Evolutionary conservation across 352 stramenopile genomes (phyloP), one percentile per base, ranked within the genome.

Genomic region (Hyaloperonospora brassicae): DNA sequence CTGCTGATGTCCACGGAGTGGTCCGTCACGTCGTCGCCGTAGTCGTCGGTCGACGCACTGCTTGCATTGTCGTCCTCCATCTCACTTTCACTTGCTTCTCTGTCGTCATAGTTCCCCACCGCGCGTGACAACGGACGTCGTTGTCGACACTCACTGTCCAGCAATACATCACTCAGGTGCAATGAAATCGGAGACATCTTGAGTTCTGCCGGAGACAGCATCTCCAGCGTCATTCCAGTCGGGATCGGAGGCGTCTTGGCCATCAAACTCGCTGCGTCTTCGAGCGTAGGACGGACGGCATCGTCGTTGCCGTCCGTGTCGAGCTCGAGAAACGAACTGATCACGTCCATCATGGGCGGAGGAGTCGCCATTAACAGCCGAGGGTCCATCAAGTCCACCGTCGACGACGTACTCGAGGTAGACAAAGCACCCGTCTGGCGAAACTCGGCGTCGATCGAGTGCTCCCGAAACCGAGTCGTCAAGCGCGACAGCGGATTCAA

Each of bases 301-400:
- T 72, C 69, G 51, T 84, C 73, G 23, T 41, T 63, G 8, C 38
- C 62, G 27, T 84, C 61, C 48, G 73, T 84, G 64, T 84, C 73
- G 1, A 79, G 61, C 35, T 72, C 60, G 7, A 84, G 47, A 47
- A 84, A 81, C 52, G 73, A 84, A 51, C 73, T 70, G 42, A 57
- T 57, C 52, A 76, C 50, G 34, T 72, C 65, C 27, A 72, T 59
- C 31, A 77, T 62, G 8, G 62, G 48, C 34, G 65, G 68, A n/a
- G 60, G 58, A 5, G 57, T 66, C 23, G 65, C 52, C 9, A 77
- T 43, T 25, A 59, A 51, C 35, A 65, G 64, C 3, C 57, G 58
- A 2, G 59, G 65, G 24, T 64, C 59, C 30, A 68, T 50, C 25
- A 68, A 30, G 8, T 68, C 52, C 22, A 54, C 61, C 22, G 57